Evolutionary conservation across 495 filamentous ascomycete genomes (phyloP).

Genomic region (Jackrogersella multiformis): DNA sequence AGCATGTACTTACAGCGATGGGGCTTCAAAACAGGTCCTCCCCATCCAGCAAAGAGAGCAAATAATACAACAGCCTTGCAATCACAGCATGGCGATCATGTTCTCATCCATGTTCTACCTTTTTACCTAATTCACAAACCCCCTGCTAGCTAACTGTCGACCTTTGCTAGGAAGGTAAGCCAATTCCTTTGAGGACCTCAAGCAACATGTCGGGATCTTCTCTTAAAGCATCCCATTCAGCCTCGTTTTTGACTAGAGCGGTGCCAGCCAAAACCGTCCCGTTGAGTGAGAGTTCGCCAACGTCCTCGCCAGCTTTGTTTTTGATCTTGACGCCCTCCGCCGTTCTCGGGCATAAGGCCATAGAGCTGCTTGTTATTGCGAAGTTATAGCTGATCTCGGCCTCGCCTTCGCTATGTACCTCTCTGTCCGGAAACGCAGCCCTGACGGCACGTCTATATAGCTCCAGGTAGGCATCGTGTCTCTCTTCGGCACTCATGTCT

Average conservation of each 20-base stretch:
- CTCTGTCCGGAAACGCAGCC: conserved; percentile 36
- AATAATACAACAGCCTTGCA: not conserved
- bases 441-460: conserved; percentile 65
- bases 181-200: conserved; percentile 68
- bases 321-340: conserved; percentile 53
- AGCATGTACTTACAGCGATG: conserved; percentile 43
- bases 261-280: conserved; percentile 84
- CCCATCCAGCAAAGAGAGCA: conserved; percentile 9
- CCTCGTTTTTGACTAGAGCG: conserved; percentile 77
- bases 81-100: not conserved
- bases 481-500: conserved; percentile 44
- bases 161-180: conserved; percentile 56
- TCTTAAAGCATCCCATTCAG: conserved; percentile 73
- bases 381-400: conserved; percentile 80
- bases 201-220: conserved; percentile 59
- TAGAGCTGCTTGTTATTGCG: conserved; percentile 72
- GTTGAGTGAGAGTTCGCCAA: conserved; percentile 73
- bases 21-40: conserved; percentile 1
- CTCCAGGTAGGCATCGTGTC: conserved; percentile 46
- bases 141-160: not conserved
- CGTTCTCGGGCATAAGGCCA: conserved; percentile 74
- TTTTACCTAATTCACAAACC: too few relatives aligned
- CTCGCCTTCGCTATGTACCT: conserved; percentile 49
- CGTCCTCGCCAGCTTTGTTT: conserved; percentile 49
- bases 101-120: not conserved